Evolutionary conservation across 768 basidiomycete species (phyloP).

Genomic region (Tricholoma saponaceum): DNA sequence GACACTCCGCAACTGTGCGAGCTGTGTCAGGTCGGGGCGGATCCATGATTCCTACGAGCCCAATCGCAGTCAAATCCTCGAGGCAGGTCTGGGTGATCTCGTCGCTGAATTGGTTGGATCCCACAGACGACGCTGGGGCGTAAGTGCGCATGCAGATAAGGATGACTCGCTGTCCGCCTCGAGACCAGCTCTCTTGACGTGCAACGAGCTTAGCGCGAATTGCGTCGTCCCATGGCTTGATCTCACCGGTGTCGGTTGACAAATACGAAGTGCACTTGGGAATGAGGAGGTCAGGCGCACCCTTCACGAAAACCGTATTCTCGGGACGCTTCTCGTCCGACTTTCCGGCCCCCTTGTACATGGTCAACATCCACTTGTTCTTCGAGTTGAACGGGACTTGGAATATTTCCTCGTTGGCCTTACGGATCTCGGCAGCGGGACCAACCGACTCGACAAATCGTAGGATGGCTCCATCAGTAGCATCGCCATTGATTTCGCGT

Average conservation of each 20-base stretch:
- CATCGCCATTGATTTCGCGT: slow-evolving; percentile 39
- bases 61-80: slow-evolving; percentile 40
- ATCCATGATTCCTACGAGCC: slow-evolving; percentile 51
- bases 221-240: slow-evolving; percentile 23
- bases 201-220: slow-evolving; percentile 16
- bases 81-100: slow-evolving; percentile 36
- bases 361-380: slow-evolving; percentile 57
- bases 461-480: slow-evolving; percentile 51
- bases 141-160: slow-evolving; percentile 34
- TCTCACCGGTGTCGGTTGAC: slow-evolving; percentile 11
- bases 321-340: slow-evolving; percentile 8
- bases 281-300: slow-evolving; percentile 56
- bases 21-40: slow-evolving; percentile 51
- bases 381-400: slow-evolving; percentile 45
- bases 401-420: slow-evolving; percentile 22
- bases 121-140: slow-evolving; percentile 16
- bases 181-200: slow-evolving; percentile 39
- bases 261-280: slow-evolving; percentile 28
- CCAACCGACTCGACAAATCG: slow-evolving; percentile 36
- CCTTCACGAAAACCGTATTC: slow-evolving; percentile 45
- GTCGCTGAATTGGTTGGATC: slow-evolving; percentile 19
- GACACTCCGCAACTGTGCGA: slow-evolving; percentile 40
- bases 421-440: slow-evolving; percentile 17
- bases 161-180: slow-evolving; percentile 50
- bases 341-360: slow-evolving; percentile 18